A percentile compares a stretch with the other conserved stretches of the same genome.
phyloP scores from a whole-genome alignment of 2,329 filamentous ascomycete genomes.

The Fusarium bulbicola region DNA sequence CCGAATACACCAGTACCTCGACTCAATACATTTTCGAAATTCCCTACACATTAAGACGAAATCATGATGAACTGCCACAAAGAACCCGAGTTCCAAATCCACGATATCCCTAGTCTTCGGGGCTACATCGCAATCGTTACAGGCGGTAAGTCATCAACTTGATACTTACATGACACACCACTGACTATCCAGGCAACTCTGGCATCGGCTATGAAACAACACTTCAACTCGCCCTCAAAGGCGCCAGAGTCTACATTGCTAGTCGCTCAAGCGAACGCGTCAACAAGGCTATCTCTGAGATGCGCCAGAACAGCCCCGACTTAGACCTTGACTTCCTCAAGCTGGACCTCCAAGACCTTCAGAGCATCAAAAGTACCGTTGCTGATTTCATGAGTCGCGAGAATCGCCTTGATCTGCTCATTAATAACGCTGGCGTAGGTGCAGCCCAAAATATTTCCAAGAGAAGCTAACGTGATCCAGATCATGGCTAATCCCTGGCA shows the following conservation, averaged over 20 bases:
- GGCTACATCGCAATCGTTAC: constrained; percentile 38
- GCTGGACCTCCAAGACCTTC: constrained; percentile 34
- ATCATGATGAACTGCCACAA: constrained; percentile 15
- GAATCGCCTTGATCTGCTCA: constrained; percentile 29
- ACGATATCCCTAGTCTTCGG: constrained; percentile 30
- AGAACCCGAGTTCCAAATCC: constrained; percentile 24
- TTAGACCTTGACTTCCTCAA: constrained; percentile 38
- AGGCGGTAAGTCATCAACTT: constrained; percentile 13
- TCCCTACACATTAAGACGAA: not conserved
- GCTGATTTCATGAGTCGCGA: constrained; percentile 29
- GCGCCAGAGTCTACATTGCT: constrained; percentile 37
- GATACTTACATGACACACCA: accelerated
- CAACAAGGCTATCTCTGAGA: constrained; percentile 31
- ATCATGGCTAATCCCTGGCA: constrained; percentile 36
- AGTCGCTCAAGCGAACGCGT: constrained; percentile 33
- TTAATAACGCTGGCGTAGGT: constrained; percentile 45
- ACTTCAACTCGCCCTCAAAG: constrained; percentile 28
- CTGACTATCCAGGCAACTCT: constrained; percentile 13
- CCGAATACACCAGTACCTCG: no score
- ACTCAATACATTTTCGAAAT: not conserved
- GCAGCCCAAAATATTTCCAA: accelerated
- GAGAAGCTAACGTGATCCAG: constrained; percentile 29
- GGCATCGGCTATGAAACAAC: constrained; percentile 39
- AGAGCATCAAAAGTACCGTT: constrained; percentile 27
- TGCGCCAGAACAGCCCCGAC: constrained; percentile 4